Evolutionary conservation across 768 basidiomycete genomes (phyloP), one percentile per base, ranked within the genome.

Genomic region (Suillus weaverae): DNA sequence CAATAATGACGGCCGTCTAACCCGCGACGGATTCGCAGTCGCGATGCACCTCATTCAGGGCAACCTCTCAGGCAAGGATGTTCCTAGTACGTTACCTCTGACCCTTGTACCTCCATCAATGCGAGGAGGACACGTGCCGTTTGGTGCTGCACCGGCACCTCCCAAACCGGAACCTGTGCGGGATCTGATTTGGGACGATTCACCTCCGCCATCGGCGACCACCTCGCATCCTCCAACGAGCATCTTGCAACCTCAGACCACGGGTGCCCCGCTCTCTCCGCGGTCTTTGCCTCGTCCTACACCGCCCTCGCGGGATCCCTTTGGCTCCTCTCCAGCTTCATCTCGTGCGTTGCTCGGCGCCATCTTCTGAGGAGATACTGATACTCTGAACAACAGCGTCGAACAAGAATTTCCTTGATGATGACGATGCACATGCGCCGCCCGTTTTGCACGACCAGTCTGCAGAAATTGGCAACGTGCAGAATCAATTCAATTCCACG

Each of bases 11-110:
- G 97, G 97, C 2, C 85, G 83, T 62, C 81, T 99, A 56, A 95
- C 89, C 4, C 85, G 89, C 61, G 96, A 98, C 57, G 94, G 95
- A 16, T 99, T 99, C 76, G 97, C 97, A 9, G 90, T 99, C 53
- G 97, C 95, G 4, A 87, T 96, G 87, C 86, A 97, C 77, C 84
- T 99, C 41, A 98, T 99, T 70, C 92, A 93, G 76, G 85, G 85
- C 71, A 94, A 90, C 75, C 78, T 97, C 10, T 82, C 85, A 8
- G 95, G 97, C 20, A 87, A 86, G 66, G 89, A 91, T 3, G 77
- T 97, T 53, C 94, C 94, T 0, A 70, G 81, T 0, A 73, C 77
- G n/a, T 80, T 99, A 35, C 94, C 95, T 5, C 77, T 76, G 43
- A 84, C 87, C 39, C 81, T 99, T 54, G 75, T 97, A 7, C 97